A percentile compares a stretch with the other conserved stretches of the same genome.
phyloP scores from a whole-genome alignment of 495 filamentous ascomycete species.

The Neurospora sp. region DNA sequence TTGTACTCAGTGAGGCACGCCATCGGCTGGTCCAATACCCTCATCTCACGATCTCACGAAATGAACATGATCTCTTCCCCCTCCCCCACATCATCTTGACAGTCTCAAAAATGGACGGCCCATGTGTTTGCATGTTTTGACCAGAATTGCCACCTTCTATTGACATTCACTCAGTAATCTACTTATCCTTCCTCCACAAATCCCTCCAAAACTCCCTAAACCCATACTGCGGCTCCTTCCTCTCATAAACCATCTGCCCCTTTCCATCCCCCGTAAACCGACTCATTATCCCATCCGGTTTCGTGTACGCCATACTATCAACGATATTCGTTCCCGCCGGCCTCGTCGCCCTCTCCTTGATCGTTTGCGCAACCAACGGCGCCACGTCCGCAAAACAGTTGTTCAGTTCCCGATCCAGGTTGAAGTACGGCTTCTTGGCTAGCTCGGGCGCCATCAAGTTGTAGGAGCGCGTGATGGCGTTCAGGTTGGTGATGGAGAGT shows the following conservation, averaged over 20 bases:
- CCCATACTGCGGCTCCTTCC: slow-evolving; percentile 65
- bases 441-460: slow-evolving; percentile 89
- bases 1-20: background rate
- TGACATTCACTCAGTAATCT: background rate
- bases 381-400: slow-evolving; percentile 81
- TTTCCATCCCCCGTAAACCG: slow-evolving; percentile 37
- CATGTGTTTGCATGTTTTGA: background rate
- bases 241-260: slow-evolving; percentile 57
- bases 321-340: slow-evolving; percentile 26
- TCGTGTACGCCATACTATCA: slow-evolving; percentile 14
- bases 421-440: slow-evolving; percentile 89
- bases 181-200: slow-evolving; percentile 35
- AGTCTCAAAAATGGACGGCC: background rate
- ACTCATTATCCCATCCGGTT: slow-evolving; percentile 26
- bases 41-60: background rate
- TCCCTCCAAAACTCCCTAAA: slow-evolving; percentile 83
- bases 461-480: slow-evolving; percentile 73
- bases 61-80: background rate
- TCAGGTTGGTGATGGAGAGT: slow-evolving; percentile 70
- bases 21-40: background rate
- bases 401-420: slow-evolving; percentile 69
- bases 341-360: slow-evolving; percentile 54
- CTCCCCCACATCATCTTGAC: background rate
- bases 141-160: background rate
- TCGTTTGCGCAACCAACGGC: slow-evolving; percentile 58